These are phyloP conservation scores for Pisolithus microcarpus DNA, from an alignment of 768 basidiomycete species.

Conservation along the genomic window DNA sequence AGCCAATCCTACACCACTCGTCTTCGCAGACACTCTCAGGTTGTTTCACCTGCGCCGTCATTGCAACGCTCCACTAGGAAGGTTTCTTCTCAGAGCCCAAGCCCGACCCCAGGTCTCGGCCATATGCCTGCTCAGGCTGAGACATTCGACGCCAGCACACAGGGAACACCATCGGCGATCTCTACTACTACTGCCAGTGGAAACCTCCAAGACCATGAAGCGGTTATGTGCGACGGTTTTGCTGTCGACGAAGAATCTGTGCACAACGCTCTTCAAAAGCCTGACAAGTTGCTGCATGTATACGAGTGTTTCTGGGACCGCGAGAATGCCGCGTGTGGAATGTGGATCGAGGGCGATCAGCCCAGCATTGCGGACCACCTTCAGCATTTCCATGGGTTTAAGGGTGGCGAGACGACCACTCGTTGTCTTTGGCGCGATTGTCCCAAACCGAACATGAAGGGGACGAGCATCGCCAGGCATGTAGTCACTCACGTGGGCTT, in stretches of 20 bases:
- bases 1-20: conserved; percentile 8
- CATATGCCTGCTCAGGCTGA: not conserved
- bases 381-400: conserved; percentile 24
- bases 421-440: conserved; percentile 28
- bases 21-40: conserved; percentile 14
- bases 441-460: conserved; percentile 22
- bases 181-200: not conserved
- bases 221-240: conserved; percentile 21
- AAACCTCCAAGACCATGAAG: conserved; percentile 8
- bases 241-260: conserved; percentile 24
- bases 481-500: conserved; percentile 28
- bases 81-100: conserved; percentile 16
- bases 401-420: conserved; percentile 24
- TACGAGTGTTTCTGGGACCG: conserved; percentile 27
- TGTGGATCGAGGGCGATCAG: conserved; percentile 31
- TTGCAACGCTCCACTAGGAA: not conserved
- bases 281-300: conserved; percentile 20
- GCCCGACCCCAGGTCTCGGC: conserved; percentile 17
- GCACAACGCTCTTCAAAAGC: conserved; percentile 15
- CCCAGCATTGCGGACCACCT: conserved; percentile 27
- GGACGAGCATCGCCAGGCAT: conserved; percentile 27
- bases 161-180: not conserved
- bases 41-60: conserved; percentile 9
- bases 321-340: conserved; percentile 18
- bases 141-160: not conserved